Base-by-base conservation (phyloP, 1,284 basidiomycete species). In the Ceratobasidium sp. region DNA sequence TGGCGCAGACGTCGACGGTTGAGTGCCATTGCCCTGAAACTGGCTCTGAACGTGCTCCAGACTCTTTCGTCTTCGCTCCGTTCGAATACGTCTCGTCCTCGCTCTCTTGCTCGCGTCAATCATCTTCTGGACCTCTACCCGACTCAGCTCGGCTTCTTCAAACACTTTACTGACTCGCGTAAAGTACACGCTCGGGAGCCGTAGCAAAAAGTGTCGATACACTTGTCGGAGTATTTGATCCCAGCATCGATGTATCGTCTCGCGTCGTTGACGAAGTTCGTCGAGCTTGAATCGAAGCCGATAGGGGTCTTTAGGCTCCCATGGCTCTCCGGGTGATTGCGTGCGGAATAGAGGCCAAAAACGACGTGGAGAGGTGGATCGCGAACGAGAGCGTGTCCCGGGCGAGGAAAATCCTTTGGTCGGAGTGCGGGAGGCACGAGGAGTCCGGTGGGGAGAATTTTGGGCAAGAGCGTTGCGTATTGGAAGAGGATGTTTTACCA, bases 121-220 rank as follows among this genome's bases (percentile, higher is more conserved):
- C 84, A 92, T 88, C 26, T 87, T 80, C 74, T 89, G 83, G 1
- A 92, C 85, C 78, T 92, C 91, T 2, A 88, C 89, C 73, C 84
- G 84, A 77, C 89, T 90, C 59, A 92, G 84, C 72, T 92, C 88
- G 0, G 90, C 90, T 62, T 91, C 90, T 76, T 89, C 85, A 74
- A 91, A 92, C 18, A 91, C 85, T 60, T 85, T 83, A 2, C 88
- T 85, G 9, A 92, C 90, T 2, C 91, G 87, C 10, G 88, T 85
- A 78, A 91, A 92, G 78, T 92, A 92, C 75, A 92, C 81, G 0
- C 88, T 84, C 0, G 91, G 91, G 9, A 92, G 83, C 12, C 87
- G 84, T n/a, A 92, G 83, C 5, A 92, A 85, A 39, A 87, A 74
- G 76, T 87, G 83, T 45, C 91, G 83, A 77, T 92, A 92, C 0